Conservation (phyloP, 371 early-diverging fungal genomes). For the Mortierella sp. region DNA sequence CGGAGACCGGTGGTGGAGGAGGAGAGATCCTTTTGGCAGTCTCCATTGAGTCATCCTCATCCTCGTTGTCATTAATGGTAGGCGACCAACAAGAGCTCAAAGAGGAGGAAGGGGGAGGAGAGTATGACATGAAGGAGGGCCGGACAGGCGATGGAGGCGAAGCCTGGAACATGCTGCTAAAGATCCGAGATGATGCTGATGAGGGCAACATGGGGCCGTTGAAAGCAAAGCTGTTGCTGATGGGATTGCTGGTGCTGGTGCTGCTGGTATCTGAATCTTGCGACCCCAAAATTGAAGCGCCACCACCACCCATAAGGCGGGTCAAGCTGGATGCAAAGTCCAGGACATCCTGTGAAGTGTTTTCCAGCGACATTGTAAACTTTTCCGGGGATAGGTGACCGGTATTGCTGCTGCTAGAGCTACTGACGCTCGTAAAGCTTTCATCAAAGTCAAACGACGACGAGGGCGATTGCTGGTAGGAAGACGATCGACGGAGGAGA, state of each 20-base stretch:
- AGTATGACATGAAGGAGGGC: conserved; percentile 37
- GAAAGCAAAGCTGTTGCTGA: conserved; percentile 10
- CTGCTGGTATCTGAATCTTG: conserved; percentile 6
- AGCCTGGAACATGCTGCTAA: conserved; percentile 22
- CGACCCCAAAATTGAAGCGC: not conserved
- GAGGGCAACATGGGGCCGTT: conserved; percentile 20
- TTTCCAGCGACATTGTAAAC: conserved; percentile 33
- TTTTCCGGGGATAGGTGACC: conserved; percentile 6
- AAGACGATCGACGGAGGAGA: conserved; percentile 9
- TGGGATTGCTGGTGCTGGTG: conserved; percentile 1
- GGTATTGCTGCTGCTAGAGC: not conserved
- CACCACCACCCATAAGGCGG: conserved; percentile 33
- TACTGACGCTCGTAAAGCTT: conserved; percentile 8
- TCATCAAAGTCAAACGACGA: conserved; percentile 12
- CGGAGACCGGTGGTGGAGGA: conserved; percentile 8
- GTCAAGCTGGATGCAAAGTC: conserved; percentile 41
- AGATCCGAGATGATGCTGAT: conserved; percentile 10
- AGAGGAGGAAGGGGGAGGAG: conserved; percentile 39
- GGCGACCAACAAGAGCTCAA: conserved; percentile 44
- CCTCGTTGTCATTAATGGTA: conserved; percentile 17
- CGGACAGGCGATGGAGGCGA: conserved; percentile 40
- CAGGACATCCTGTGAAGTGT: conserved; percentile 42
- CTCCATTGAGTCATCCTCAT: conserved; percentile 17
- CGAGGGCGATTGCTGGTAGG: not conserved
- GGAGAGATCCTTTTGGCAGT: not conserved